A percentile compares a stretch with the other conserved stretches of the same genome.
Evolutionary conservation across 352 stramenopile species (phyloP).

Genomic region (Phytophthora lateralis): DNA sequence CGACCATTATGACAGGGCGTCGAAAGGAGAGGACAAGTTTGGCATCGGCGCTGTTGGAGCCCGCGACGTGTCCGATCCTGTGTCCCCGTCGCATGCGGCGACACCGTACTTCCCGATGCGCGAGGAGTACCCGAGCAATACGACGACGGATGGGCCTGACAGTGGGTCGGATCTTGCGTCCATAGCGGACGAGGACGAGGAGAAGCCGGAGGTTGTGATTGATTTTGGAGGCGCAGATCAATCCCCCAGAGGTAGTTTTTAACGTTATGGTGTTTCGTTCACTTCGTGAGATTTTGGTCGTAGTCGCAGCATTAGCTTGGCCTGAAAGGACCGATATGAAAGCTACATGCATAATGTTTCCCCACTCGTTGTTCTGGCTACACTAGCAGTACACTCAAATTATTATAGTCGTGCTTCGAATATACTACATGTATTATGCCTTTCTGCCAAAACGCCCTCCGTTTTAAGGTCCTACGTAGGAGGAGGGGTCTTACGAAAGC

Average conservation of each 20-base stretch:
- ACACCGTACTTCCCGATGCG: slow-evolving; percentile 34
- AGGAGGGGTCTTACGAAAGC: too few species aligned
- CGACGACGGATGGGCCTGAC: slow-evolving; percentile 25
- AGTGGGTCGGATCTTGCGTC: slow-evolving; percentile 23
- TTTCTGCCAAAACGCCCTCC: too few species aligned
- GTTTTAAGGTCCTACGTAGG: too few species aligned
- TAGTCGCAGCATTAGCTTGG: slow-evolving; percentile 13
- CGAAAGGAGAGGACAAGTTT: slow-evolving; percentile 19
- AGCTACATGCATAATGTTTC: slow-evolving; percentile 5
- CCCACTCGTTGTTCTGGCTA: neutral
- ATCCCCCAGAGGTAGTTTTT: slow-evolving; percentile 19
- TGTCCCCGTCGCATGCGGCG: slow-evolving; percentile 4
- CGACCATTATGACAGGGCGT: slow-evolving; percentile 18
- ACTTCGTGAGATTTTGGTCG: slow-evolving; percentile 19
- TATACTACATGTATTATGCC: too few species aligned
- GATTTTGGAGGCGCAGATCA: slow-evolving; percentile 8
- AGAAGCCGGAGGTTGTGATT: slow-evolving; percentile 31
- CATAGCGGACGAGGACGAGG: slow-evolving; percentile 17
- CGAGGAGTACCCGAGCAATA: slow-evolving; percentile 36
- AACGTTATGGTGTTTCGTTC: slow-evolving; percentile 21
- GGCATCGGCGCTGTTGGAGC: slow-evolving; percentile 15
- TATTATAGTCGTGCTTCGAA: too few species aligned
- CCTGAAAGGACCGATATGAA: slow-evolving; percentile 21
- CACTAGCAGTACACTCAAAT: too few species aligned
- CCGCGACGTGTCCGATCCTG: slow-evolving; percentile 11